Conservation (phyloP, 1,284 basidiomycete genomes). For the Prillingera fragicola region DNA sequence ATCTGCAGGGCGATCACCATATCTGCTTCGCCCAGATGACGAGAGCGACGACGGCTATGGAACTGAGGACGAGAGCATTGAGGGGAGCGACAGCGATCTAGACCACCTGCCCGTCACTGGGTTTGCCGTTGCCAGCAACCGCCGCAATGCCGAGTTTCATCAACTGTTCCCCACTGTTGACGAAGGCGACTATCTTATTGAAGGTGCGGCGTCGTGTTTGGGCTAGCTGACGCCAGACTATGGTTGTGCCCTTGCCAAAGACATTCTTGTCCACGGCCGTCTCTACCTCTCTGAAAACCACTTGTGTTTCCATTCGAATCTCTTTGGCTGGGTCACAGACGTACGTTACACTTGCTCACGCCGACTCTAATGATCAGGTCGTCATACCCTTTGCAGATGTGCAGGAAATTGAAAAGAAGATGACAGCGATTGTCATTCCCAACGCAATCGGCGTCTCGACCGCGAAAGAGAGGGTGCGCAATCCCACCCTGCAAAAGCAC, state of each 20-base stretch:
- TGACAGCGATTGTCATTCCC: slow-evolving; percentile 97
- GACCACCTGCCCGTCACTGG: slow-evolving; percentile 70
- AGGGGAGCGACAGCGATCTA: slow-evolving; percentile 49
- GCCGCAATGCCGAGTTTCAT: slow-evolving; percentile 93
- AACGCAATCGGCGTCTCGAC: slow-evolving; percentile 93
- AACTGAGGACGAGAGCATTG: slow-evolving; percentile 54
- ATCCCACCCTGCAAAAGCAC: too few species aligned
- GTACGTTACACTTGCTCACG: slow-evolving; percentile 52
- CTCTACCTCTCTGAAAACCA: slow-evolving; percentile 98
- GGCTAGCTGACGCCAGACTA: slow-evolving; percentile 64
- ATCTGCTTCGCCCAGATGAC: slow-evolving; percentile 18
- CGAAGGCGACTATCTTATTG: slow-evolving; percentile 96
- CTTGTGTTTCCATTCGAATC: slow-evolving; percentile 96
- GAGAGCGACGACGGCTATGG: slow-evolving; percentile 24
- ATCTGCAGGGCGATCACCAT: slow-evolving; percentile 17
- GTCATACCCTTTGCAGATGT: slow-evolving; percentile 89
- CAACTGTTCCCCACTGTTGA: slow-evolving; percentile 81
- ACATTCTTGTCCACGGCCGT: slow-evolving; percentile 93
- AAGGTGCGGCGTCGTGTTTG: slow-evolving; percentile 58
- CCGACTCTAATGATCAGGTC: slow-evolving; percentile 56
- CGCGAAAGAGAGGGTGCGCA: slow-evolving; percentile 53
- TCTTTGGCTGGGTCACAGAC: slow-evolving; percentile 98
- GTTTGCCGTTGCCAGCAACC: slow-evolving; percentile 93
- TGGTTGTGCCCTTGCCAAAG: slow-evolving; percentile 90
- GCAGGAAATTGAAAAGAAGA: slow-evolving; percentile 85